Base-by-base conservation (phyloP, 208 protist species). In the Leishmania tarentolae region DNA sequence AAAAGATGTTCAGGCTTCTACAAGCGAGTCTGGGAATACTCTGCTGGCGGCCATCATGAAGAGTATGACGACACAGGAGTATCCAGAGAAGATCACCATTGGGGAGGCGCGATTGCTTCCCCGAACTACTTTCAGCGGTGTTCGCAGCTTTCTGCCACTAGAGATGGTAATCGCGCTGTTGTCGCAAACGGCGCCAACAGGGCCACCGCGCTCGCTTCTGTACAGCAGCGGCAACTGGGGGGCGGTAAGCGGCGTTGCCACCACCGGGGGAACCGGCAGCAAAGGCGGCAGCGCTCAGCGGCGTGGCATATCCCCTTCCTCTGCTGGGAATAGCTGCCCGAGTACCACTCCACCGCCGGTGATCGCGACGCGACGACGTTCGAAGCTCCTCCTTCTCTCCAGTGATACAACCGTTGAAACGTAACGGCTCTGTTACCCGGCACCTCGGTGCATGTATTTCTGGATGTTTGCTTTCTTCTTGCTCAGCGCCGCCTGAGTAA, bases 71-170 rank as follows among this genome's bases (percentile, higher is more conserved):
- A n/a, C 71, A 13, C 86, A 91, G 57, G 90, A 93, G 68, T 83
- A 92, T 31, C 90, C 89, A 2, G 87, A 94, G 11, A 91, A 88
- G 75, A 78, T 96, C 46, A 95, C 91, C 15, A 80, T 97, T 24
- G 89, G 89, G 42, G 87, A 87, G 73, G 80, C 79, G 28, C 88
- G 91, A 1, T 83, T 82, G 69, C 84, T 97, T 1, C 94, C 94
- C 1, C 83, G 87, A 7, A 83, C 83, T 13, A 95, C 94, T n/a
- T 84, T 93, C 76, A 86, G 84, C 28, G 86, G 85, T 53, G 75
- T 92, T n/a, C 56, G 79, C 0, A 65, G 87, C n/a, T 94, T 96
- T 78, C 11, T 96, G 28, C 78, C 91, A 37, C 72, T 90, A 44
- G 89, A 93, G 44, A 81, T 87, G 79, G 91, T 86, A 4, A 66